Evolutionary conservation across 1,284 basidiomycete species (phyloP), one percentile per base, ranked within the genome.

Genomic region (Phylloboletellus chloephorus): DNA sequence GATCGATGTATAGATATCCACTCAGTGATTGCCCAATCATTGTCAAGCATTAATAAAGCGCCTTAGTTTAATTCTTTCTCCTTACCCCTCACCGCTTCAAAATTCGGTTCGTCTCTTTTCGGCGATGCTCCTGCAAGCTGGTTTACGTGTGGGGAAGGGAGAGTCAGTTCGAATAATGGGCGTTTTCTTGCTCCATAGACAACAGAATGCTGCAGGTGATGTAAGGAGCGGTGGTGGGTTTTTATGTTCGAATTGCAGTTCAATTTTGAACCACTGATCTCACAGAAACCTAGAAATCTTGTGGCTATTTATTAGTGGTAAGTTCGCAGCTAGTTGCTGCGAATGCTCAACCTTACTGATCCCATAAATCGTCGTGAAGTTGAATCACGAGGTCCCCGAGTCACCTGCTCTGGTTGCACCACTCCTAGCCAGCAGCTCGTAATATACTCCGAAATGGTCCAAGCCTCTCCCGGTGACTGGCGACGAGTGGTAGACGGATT

Each of bases 1-100:
- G 74, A 76, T 46, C 70, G 75, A 39, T 88, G 82, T 60, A 69
- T 65, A 38, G 82, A 88, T 50, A 79, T 89, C 17, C 88, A 91
- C 58, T 68, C 74, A 20, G 74, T 88, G 30, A 78, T 85, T 24
- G 79, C 80, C 10, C 79, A 86, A 50, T 77, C 79, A 11, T 63
- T 90, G 21, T 65, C 79, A 30, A 47, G 30, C 28, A 29, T 16
- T 20, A 47, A 52, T 21, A 44, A 47, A 40, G 24, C 29, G 3
- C n/a, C 37, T 4, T 61, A 48, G 26, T 43, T 31, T 25, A 25
- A 15, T 46, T 19, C 22, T 2, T 38, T n/a, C 23, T 3, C 9
- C 11, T 39, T 17, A 12, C 21, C 24, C 9, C 11, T 39, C 16
- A 12, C 21, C 24, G 23, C 33, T 10, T 37, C 29, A n/a, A 20